Evolutionary conservation across 1,284 basidiomycete genomes (phyloP).

Genomic region (Austroboletus novae-zelandiae): DNA sequence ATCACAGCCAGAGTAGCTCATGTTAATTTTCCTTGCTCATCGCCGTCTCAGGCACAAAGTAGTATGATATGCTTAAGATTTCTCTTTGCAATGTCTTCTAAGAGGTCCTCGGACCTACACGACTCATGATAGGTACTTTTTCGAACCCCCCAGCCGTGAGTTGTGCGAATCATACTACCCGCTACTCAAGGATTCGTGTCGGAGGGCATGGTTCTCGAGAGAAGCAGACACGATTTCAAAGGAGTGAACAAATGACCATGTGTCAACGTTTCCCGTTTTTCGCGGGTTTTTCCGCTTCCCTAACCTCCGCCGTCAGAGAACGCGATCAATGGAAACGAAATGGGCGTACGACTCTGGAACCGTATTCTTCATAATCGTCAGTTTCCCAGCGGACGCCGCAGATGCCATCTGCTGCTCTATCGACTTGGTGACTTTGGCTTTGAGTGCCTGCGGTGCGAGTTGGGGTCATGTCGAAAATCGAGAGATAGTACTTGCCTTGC

Average conservation of each 20-base stretch:
- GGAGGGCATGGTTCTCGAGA: background rate
- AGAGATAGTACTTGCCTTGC: slow-evolving; percentile 47
- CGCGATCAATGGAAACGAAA: background rate
- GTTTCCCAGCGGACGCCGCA: slow-evolving; percentile 80
- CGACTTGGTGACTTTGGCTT: slow-evolving; percentile 84
- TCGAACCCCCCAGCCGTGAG: background rate
- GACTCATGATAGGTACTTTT: background rate
- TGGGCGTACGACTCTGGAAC: slow-evolving; percentile 40
- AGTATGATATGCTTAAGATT: slow-evolving; percentile 17
- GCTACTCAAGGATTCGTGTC: too few relatives aligned
- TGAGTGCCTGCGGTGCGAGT: slow-evolving; percentile 56
- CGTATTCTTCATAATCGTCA: slow-evolving; percentile 83
- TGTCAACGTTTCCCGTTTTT: slow-evolving; percentile 22
- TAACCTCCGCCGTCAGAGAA: slow-evolving; percentile 11
- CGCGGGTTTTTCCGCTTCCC: slow-evolving; percentile 18
- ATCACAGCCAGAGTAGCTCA: slow-evolving; percentile 7
- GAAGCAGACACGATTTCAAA: slow-evolving; percentile 6
- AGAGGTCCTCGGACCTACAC: slow-evolving; percentile 2
- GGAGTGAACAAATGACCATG: background rate
- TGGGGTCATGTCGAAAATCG: background rate
- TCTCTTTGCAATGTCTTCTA: background rate
- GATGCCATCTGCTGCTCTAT: slow-evolving; percentile 88
- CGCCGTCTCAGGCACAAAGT: slow-evolving; percentile 12
- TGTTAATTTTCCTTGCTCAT: slow-evolving; percentile 18
- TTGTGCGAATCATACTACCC: too few relatives aligned